These are phyloP conservation scores for Astragalus membranaceus DNA, from an alignment of 306 rosid genomes.

Conservation along the genomic window DNA sequence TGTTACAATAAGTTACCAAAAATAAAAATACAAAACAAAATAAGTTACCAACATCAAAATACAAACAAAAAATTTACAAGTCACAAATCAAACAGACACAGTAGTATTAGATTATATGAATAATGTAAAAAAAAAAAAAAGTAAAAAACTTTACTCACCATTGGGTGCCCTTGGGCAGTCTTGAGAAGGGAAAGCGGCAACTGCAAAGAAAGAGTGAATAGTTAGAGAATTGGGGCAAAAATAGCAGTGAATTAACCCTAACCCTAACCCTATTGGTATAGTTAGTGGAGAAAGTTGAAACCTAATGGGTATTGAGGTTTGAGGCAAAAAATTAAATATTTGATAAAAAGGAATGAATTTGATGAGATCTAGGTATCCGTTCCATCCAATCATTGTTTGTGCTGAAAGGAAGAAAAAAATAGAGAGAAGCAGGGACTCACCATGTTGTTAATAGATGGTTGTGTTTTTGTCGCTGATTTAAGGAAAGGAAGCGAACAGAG, in stretches of 20 bases:
- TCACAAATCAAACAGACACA: conserved; percentile 17
- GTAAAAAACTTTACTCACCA: conserved; percentile 34
- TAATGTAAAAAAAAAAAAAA: no score
- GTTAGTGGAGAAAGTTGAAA: background rate
- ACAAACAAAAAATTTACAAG: background rate
- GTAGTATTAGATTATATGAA: background rate
- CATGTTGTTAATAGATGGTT: conserved; percentile 2
- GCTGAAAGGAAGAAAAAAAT: background rate
- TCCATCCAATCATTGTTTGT: background rate
- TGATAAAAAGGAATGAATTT: background rate
- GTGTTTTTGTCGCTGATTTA: background rate
- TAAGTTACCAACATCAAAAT: background rate
- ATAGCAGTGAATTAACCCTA: conserved; percentile 2
- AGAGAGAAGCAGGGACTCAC: background rate
- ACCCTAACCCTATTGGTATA: background rate
- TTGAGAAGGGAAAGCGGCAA: conserved; percentile 91
- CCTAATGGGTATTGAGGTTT: background rate
- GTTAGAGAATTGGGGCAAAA: conserved; percentile 1
- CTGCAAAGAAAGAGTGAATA: conserved; percentile 32
- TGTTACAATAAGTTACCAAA: conserved; percentile 24
- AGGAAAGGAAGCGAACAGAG: background rate
- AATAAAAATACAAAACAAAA: no score
- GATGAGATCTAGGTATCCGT: conserved; percentile 16
- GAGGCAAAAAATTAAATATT: background rate
- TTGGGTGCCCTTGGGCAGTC: conserved; percentile 96